Evolutionary conservation across 169 alveolate species (phyloP).

Genomic region (Plasmodium berghei): DNA sequence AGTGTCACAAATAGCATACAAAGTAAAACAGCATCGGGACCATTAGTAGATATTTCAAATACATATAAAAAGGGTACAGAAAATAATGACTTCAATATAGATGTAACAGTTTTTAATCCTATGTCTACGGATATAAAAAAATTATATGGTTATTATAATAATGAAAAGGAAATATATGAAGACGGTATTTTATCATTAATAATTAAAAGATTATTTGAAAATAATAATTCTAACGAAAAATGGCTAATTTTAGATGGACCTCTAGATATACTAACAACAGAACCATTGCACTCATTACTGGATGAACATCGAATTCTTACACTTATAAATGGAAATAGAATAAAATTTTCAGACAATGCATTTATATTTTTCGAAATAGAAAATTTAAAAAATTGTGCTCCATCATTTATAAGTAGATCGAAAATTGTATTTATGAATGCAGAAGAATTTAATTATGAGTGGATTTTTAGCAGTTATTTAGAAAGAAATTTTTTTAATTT

Average conservation of each 20-base stretch:
- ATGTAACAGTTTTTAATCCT: slow-evolving; percentile 72
- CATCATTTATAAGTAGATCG: slow-evolving; percentile 98
- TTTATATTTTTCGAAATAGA: slow-evolving; percentile 93
- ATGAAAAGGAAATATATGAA: slow-evolving; percentile 70
- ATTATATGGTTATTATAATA: slow-evolving; percentile 65
- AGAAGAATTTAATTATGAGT: slow-evolving; percentile 89
- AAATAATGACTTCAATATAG: slow-evolving; percentile 36
- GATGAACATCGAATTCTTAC: slow-evolving; percentile 98
- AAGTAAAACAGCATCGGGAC: slow-evolving; percentile 32
- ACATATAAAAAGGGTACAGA: slow-evolving; percentile 43
- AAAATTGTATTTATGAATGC: slow-evolving; percentile 98
- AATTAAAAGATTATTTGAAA: slow-evolving; percentile 61
- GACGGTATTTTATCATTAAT: slow-evolving; percentile 68
- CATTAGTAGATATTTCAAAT: slow-evolving; percentile 37
- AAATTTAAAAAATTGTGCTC: slow-evolving; percentile 96
- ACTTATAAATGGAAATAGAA: slow-evolving; percentile 97
- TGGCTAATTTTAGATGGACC: slow-evolving; percentile 99
- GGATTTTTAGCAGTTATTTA: slow-evolving; percentile 70
- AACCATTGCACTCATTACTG: slow-evolving; percentile 97
- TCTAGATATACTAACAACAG: slow-evolving; percentile 99
- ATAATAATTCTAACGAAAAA: slow-evolving; percentile 87
- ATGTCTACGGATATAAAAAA: slow-evolving; percentile 66
- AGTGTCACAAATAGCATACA: slow-evolving; percentile 44
- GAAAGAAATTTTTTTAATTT: slow-evolving; percentile 19
- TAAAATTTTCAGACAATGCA: slow-evolving; percentile 90